A percentile compares a stretch with the other conserved stretches of the same genome.
These are phyloP conservation scores for Tulasnella sp. DNA, from an alignment of 768 basidiomycete species.

Conservation along the genomic window DNA sequence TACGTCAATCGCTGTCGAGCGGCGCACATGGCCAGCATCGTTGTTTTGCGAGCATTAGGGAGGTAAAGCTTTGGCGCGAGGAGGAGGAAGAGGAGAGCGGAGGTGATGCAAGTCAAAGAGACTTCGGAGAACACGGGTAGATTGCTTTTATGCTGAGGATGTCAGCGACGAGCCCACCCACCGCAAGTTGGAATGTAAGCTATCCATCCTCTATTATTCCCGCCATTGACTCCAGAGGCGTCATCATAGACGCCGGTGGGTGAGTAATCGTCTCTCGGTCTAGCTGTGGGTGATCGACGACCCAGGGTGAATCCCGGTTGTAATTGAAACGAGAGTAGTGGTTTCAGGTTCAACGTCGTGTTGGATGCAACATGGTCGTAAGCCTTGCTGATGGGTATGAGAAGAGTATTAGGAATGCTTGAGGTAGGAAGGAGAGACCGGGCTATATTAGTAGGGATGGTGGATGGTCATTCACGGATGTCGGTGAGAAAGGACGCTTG, in stretches of 20 bases:
- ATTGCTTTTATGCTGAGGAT: no score
- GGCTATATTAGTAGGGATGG: background rate
- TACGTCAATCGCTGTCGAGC: no score
- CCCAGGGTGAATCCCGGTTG: background rate
- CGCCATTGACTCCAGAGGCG: background rate
- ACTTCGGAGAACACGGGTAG: no score
- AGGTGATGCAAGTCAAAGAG: no score
- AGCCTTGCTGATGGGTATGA: background rate
- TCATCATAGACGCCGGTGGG: background rate
- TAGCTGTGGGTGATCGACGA: background rate
- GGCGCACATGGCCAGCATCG: no score
- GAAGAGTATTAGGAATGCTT: background rate
- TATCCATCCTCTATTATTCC: conserved; percentile 16
- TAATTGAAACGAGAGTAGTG: conserved; percentile 23
- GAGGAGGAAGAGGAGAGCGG: no score
- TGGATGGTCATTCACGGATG: background rate
- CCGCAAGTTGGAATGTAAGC: conserved; percentile 23
- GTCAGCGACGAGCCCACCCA: background rate
- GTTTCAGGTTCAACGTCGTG: background rate
- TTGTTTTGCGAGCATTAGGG: no score
- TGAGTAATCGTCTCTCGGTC: background rate
- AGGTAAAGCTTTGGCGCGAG: no score
- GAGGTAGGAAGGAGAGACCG: background rate
- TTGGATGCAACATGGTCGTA: background rate
- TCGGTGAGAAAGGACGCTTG: background rate